These are phyloP conservation scores for Trametes coccinea DNA, from an alignment of 768 basidiomycete species.

Conservation along the genomic window DNA sequence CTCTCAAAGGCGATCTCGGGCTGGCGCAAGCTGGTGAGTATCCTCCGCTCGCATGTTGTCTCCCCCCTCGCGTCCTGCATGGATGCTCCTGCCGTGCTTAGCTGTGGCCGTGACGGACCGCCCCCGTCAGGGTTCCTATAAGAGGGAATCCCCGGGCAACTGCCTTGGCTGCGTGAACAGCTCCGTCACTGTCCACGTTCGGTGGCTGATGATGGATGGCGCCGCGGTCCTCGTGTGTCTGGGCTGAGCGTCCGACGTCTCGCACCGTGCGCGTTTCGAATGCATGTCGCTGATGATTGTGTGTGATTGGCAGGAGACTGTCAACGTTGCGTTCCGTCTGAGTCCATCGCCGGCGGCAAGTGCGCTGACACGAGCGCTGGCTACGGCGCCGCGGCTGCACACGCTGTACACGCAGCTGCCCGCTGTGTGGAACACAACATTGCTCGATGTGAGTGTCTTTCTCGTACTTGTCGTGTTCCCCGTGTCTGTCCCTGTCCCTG, in stretches of 20 bases:
- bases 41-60: too few relatives aligned
- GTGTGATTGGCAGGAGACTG: constrained; percentile 43
- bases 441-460: constrained; percentile 44
- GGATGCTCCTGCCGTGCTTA: too few relatives aligned
- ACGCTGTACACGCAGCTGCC: constrained; percentile 56
- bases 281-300: constrained; percentile 16
- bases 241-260: neutral
- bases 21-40: constrained; percentile 53
- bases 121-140: too few relatives aligned
- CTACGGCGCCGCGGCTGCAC: constrained; percentile 45
- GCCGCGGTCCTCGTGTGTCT: neutral
- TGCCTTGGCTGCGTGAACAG: too few relatives aligned
- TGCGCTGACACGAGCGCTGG: constrained; percentile 38
- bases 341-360: constrained; percentile 39
- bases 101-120: too few relatives aligned
- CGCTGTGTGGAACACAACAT: constrained; percentile 56
- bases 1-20: constrained; percentile 45
- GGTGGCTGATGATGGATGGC: neutral
- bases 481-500: neutral
- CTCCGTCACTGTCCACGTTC: too few relatives aligned
- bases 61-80: too few relatives aligned
- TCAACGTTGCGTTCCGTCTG: constrained; percentile 56
- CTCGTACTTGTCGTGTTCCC: neutral
- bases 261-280: neutral
- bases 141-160: too few relatives aligned